Percentiles rank a stretch among this genome's conserved stretches.
phyloP scores from a whole-genome alignment of 1,139 yeast species.

The Zygosaccharomyces sapae region DNA sequence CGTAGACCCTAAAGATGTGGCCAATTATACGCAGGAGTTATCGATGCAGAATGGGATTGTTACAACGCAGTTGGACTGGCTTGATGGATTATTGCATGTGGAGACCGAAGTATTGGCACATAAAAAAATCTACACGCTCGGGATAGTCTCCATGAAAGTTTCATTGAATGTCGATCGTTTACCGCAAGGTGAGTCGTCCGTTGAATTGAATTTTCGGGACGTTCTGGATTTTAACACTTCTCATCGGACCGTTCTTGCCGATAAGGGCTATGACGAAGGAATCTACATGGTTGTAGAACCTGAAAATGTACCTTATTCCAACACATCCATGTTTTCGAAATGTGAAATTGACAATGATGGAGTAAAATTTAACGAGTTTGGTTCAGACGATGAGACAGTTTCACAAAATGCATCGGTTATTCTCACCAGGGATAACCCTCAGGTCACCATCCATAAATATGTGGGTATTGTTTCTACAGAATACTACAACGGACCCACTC shows the following conservation, averaged over 20 bases:
- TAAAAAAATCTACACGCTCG: conserved; percentile 51
- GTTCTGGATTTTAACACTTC: conserved; percentile 54
- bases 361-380: conserved; percentile 11
- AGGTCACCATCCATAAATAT: conserved; percentile 44
- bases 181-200: conserved; percentile 14
- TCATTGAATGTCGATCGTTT: conserved; percentile 24
- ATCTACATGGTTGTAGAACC: conserved; percentile 63
- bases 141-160: conserved; percentile 52
- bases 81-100: conserved; percentile 45
- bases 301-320: conserved; percentile 48
- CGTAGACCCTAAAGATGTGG: conserved; percentile 34
- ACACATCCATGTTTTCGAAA: conserved; percentile 49
- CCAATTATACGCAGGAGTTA: conserved; percentile 58
- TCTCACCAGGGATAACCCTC: conserved; percentile 29
- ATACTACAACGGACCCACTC: conserved; percentile 38
- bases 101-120: conserved; percentile 60
- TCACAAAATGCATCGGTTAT: conserved; percentile 21
- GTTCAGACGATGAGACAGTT: conserved; percentile 21
- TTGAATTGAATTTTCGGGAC: conserved; percentile 46
- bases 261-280: conserved; percentile 44
- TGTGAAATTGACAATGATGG: conserved; percentile 21
- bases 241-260: conserved; percentile 49
- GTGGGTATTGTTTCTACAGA: conserved; percentile 68
- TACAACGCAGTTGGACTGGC: conserved; percentile 65
- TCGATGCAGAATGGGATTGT: conserved; percentile 63